Percentiles rank a stretch among this genome's conserved stretches.
Conservation (phyloP, 352 stramenopile species). For the Aphanomyces cochlioides region DNA sequence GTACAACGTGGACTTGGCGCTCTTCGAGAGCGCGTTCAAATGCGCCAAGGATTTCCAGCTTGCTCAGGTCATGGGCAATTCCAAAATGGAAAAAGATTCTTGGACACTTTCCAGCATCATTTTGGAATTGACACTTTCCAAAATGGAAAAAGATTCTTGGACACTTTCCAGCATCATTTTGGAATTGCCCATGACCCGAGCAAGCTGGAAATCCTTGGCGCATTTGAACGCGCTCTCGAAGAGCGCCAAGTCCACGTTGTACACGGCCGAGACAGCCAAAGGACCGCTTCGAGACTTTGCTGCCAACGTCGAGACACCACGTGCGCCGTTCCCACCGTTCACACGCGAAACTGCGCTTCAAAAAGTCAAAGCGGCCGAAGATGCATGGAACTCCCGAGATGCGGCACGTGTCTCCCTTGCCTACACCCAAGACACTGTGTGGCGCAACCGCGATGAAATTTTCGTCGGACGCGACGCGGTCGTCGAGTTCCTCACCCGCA, state of each 20-base stretch:
- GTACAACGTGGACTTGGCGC: constrained; percentile 28
- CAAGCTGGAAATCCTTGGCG: background rate
- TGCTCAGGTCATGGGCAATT: too few relatives aligned
- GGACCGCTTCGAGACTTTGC: constrained; percentile 20
- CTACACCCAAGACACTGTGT: constrained; percentile 76
- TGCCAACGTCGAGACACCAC: constrained; percentile 11
- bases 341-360: constrained; percentile 61
- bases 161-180: too few relatives aligned
- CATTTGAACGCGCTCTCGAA: background rate
- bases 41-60: background rate
- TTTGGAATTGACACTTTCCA: too few relatives aligned
- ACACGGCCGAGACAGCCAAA: constrained; percentile 27
- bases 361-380: constrained; percentile 83
- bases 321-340: constrained; percentile 70
- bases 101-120: too few relatives aligned
- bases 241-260: constrained; percentile 26
- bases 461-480: constrained; percentile 71
- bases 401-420: constrained; percentile 65
- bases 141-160: too few relatives aligned
- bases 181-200: too few relatives aligned
- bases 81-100: too few relatives aligned
- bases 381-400: constrained; percentile 86
- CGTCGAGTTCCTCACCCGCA: constrained; percentile 64
- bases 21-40: constrained; percentile 2
- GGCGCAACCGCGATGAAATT: constrained; percentile 84